A percentile compares a stretch with the other conserved stretches of the same genome.
phyloP scores from a whole-genome alignment of 192 early-diverging fungal species.

The Coemansia sp. region DNA sequence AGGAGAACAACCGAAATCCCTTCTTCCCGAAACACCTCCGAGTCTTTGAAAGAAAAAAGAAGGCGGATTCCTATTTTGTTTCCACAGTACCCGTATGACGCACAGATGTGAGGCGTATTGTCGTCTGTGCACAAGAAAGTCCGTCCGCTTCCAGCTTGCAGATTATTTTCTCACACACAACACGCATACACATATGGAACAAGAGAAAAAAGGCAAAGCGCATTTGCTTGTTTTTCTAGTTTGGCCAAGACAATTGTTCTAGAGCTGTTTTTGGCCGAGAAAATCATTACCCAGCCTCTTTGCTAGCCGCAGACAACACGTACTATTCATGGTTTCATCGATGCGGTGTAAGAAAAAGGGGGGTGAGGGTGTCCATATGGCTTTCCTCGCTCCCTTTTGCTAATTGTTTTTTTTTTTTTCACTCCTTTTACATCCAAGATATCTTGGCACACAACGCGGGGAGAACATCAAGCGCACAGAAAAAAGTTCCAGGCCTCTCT shows the following conservation, averaged over 20 bases:
- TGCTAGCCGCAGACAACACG: background rate
- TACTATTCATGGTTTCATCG: background rate
- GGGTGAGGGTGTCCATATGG: background rate
- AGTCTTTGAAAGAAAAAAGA: background rate
- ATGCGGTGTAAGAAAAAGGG: background rate
- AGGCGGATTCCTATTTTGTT: background rate
- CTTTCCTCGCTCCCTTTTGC: background rate
- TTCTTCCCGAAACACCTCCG: background rate
- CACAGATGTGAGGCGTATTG: background rate
- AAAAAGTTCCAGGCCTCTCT: no score
- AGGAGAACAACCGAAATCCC: background rate
- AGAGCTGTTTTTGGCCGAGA: background rate
- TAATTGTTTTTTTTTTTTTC: background rate
- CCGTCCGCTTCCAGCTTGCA: no score
- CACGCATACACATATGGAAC: background rate
- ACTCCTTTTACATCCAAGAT: no score
- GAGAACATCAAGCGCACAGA: no score
- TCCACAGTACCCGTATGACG: background rate
- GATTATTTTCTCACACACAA: background rate
- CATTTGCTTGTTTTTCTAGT: background rate
- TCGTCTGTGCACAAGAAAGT: background rate
- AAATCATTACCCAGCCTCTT: background rate
- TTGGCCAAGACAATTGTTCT: background rate
- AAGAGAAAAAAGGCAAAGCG: background rate
- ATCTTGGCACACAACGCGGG: no score